phyloP scores from a whole-genome alignment of 495 filamentous ascomycete species.

The Aspergillus bertholletiae region DNA sequence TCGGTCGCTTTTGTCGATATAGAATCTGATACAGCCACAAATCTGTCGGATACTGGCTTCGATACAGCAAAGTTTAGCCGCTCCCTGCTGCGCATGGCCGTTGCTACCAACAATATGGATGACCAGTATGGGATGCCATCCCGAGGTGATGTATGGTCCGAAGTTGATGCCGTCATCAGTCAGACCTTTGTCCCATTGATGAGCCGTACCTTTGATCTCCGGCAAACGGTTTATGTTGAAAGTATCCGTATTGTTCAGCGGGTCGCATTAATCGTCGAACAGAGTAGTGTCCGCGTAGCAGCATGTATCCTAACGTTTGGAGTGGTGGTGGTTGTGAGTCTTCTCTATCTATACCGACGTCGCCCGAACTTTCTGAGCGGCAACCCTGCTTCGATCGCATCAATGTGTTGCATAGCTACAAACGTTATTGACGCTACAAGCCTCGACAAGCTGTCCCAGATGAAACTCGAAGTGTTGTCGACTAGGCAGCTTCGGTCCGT shows the following conservation, averaged over 20 bases:
- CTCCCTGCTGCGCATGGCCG: background rate
- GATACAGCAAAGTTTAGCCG: background rate
- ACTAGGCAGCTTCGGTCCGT: conserved; percentile 1
- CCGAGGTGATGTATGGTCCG: background rate
- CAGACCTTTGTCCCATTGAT: conserved; percentile 2
- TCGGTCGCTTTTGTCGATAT: background rate
- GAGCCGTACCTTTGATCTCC: conserved; percentile 1
- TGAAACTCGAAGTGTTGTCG: background rate
- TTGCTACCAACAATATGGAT: background rate
- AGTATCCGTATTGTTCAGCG: background rate
- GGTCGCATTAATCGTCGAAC: background rate
- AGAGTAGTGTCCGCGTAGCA: background rate
- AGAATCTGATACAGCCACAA: background rate
- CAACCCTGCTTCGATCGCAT: conserved; percentile 7
- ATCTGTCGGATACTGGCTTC: background rate
- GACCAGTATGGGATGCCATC: background rate
- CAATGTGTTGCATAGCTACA: conserved; percentile 2
- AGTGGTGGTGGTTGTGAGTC: background rate
- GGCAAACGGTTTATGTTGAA: background rate
- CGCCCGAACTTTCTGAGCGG: conserved; percentile 3
- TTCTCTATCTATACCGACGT: conserved; percentile 2
- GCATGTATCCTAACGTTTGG: background rate
- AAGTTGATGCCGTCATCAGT: background rate
- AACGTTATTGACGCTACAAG: background rate
- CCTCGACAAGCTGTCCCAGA: background rate